Conservation (phyloP, 2,329 filamentous ascomycete species). For the Neofusicoccum kwambonambiense region DNA sequence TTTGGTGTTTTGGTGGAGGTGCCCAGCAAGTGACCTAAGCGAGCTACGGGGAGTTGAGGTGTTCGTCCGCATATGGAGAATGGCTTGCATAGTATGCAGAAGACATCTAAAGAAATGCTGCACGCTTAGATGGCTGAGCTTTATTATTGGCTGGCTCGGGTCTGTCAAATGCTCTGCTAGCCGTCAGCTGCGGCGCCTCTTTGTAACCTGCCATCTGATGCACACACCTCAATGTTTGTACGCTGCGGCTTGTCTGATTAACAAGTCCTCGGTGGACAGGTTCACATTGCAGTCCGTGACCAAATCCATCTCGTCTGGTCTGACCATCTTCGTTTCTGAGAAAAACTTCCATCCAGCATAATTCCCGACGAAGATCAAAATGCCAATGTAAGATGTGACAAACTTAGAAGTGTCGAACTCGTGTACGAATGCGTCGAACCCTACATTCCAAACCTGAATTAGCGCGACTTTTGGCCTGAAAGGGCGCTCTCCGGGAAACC, state of each 20-base stretch:
- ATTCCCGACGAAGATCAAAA: conserved; percentile 28
- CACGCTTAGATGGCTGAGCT: no score
- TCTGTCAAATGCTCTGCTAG: no score
- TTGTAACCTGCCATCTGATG: no score
- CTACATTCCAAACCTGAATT: background rate
- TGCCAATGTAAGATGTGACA: conserved; percentile 29
- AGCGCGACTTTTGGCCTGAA: background rate
- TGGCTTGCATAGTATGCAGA: no score
- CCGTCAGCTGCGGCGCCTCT: no score
- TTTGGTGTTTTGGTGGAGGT: no score
- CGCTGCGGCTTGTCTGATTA: background rate
- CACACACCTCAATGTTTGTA: no score
- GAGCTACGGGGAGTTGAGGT: no score
- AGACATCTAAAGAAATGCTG: no score
- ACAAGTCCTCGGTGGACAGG: background rate
- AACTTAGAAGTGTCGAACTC: conserved; percentile 13
- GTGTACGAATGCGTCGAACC: conserved; percentile 18
- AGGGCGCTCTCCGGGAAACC: background rate
- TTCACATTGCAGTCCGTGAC: background rate
- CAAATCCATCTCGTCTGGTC: conserved; percentile 13
- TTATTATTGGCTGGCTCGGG: no score
- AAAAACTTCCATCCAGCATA: conserved; percentile 15
- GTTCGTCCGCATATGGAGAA: no score
- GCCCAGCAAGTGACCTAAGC: no score
- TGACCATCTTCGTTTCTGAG: conserved; percentile 10